A percentile compares a stretch with the other conserved stretches of the same genome.
These are phyloP conservation scores for Nicotiana otophora DNA, from an alignment of 257 asterid genomes.

Conservation along the genomic window DNA sequence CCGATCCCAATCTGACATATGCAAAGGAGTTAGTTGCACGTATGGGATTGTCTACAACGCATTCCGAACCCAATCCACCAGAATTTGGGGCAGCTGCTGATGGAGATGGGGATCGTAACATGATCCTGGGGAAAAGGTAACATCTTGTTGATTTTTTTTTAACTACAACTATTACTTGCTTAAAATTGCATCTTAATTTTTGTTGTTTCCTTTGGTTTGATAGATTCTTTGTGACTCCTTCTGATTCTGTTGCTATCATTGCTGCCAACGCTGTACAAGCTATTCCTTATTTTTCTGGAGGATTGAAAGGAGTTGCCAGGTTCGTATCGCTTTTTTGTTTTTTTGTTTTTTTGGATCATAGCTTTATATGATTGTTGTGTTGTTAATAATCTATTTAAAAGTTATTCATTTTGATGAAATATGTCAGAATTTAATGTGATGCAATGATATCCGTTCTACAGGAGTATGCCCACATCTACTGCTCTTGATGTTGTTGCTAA, in stretches of 20 bases:
- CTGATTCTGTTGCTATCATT: constrained; percentile 97
- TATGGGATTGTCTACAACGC: constrained; percentile 82
- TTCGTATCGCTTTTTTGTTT: neutral
- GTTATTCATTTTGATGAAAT: constrained; percentile 1
- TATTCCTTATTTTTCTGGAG: constrained; percentile 92
- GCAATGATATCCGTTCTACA: constrained; percentile 29
- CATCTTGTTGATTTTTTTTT: constrained; percentile 1
- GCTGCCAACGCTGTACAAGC: constrained; percentile 95
- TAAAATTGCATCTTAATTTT: constrained; percentile 3
- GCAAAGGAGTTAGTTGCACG: constrained; percentile 95
- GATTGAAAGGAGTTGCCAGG: constrained; percentile 99
- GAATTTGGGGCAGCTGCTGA: constrained; percentile 99
- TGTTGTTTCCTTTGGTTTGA: neutral
- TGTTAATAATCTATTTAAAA: neutral
- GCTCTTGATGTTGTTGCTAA: constrained; percentile 98
- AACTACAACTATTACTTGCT: constrained; percentile 11
- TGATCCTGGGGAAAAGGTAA: constrained; percentile 93
- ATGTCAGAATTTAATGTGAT: neutral
- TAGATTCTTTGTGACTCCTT: constrained; percentile 97
- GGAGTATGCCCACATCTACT: constrained; percentile 99
- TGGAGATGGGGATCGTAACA: constrained; percentile 99
- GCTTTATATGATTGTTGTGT: neutral
- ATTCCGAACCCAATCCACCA: constrained; percentile 68
- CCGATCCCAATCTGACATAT: constrained; percentile 97
- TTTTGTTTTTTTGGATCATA: neutral